These are phyloP conservation scores for Royoungia palumana DNA, from an alignment of 768 basidiomycete species.

Conservation along the genomic window DNA sequence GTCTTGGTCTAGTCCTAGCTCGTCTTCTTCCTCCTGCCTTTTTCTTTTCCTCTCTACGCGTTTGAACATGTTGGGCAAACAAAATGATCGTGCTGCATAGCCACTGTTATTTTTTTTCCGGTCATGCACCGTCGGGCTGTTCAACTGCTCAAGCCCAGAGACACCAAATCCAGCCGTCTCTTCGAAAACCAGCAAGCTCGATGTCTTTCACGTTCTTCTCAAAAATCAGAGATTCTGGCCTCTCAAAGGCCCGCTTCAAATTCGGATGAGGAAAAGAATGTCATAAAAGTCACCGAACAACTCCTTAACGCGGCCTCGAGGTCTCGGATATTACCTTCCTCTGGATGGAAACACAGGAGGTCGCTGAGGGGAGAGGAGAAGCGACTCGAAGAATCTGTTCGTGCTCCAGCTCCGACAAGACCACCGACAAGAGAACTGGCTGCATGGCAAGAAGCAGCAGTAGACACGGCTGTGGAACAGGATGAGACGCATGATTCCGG, in stretches of 20 bases:
- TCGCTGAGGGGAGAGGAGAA: constrained; percentile 40
- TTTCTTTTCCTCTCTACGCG: constrained; percentile 65
- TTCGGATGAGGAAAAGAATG: constrained; percentile 4
- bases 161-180: constrained; percentile 13
- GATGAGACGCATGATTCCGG: constrained; percentile 13
- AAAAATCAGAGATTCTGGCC: not conserved
- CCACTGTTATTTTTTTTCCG: constrained; percentile 28
- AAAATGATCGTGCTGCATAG: constrained; percentile 14
- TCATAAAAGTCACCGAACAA: constrained; percentile 25
- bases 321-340: constrained; percentile 19
- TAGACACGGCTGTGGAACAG: constrained; percentile 5
- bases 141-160: constrained; percentile 17
- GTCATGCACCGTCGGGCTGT: constrained; percentile 29
- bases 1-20: constrained; percentile 61
- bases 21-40: constrained; percentile 61
- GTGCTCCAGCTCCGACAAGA: constrained; percentile 6
- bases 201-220: not conserved
- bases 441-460: constrained; percentile 25
- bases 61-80: constrained; percentile 64
- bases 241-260: not conserved
- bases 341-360: constrained; percentile 37
- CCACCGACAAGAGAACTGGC: constrained; percentile 24
- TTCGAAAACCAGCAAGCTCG: constrained; percentile 8
- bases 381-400: constrained; percentile 30
- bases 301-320: constrained; percentile 35